A percentile compares a stretch with the other conserved stretches of the same genome.
Evolutionary conservation across 2,329 filamentous ascomycete species (phyloP).

Genomic region (Xylaria digitata): DNA sequence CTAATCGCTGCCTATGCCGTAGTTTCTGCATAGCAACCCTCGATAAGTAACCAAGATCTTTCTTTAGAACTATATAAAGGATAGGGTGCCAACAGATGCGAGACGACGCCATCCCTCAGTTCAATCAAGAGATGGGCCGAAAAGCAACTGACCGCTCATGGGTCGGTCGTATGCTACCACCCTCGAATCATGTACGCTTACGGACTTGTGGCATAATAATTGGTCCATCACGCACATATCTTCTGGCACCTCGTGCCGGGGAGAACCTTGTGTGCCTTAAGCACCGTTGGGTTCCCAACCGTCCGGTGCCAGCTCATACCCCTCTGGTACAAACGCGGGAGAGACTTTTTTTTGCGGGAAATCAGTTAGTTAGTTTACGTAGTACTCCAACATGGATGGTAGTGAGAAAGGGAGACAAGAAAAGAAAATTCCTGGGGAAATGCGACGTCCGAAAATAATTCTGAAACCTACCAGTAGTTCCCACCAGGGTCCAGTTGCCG

Average conservation of each 20-base stretch:
- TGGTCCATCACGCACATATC: not conserved
- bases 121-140: slow-evolving; percentile 13
- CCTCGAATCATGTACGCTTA: slow-evolving; percentile 12
- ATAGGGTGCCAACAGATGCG: slow-evolving; percentile 8
- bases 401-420: not conserved
- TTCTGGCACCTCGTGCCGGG: not conserved
- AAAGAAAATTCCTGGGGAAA: not conserved
- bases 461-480: slow-evolving; percentile 48
- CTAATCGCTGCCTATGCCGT: not conserved
- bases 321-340: slow-evolving; percentile 45
- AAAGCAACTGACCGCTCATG: not conserved
- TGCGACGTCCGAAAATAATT: not conserved
- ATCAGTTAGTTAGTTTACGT: slow-evolving; percentile 12
- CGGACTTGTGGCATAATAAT: not conserved
- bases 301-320: slow-evolving; percentile 43
- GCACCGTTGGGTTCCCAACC: slow-evolving; percentile 43
- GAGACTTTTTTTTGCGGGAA: slow-evolving; percentile 42
- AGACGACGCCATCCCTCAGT: not conserved
- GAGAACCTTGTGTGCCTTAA: slow-evolving; percentile 1
- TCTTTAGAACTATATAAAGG: slow-evolving; percentile 4
- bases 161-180: slow-evolving; percentile 9
- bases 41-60: not conserved
- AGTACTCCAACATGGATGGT: not conserved
- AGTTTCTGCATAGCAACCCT: slow-evolving; percentile 1
- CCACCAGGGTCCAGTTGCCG: slow-evolving; percentile 63